Conservation (phyloP, 495 filamentous ascomycete species). For the Xylaria cubensis region DNA sequence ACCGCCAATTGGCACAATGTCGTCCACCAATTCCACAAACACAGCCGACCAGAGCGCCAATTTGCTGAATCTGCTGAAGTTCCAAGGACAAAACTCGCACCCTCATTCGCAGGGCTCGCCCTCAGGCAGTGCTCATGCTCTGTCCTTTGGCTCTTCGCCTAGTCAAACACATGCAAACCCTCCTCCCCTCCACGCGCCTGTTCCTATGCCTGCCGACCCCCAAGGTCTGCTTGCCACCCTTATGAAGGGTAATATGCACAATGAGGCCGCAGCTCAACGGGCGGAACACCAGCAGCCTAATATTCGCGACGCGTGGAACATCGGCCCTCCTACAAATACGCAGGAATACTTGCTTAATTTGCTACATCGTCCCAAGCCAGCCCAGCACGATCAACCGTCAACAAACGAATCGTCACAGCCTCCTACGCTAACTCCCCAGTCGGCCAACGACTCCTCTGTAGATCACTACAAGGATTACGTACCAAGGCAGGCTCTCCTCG, state of each 20-base stretch:
- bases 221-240: conserved; percentile 60
- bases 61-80: conserved; percentile 87
- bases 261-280: conserved; percentile 38
- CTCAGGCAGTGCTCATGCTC: conserved; percentile 26
- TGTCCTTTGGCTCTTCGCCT: conserved; percentile 30
- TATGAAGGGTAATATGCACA: conserved; percentile 55
- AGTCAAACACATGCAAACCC: conserved; percentile 29
- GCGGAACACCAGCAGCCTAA: conserved; percentile 42
- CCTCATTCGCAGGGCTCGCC: conserved; percentile 38
- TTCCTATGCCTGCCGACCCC: conserved; percentile 53
- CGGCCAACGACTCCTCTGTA: conserved; percentile 38
- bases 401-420: conserved; percentile 48
- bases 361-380: conserved; percentile 60
- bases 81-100: conserved; percentile 49
- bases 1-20: conserved; percentile 50
- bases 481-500: conserved; percentile 28
- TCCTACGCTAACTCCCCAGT: conserved; percentile 48
- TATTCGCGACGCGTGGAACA: conserved; percentile 45
- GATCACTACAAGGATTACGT: conserved; percentile 37
- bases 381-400: conserved; percentile 51
- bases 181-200: conserved; percentile 54
- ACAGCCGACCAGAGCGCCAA: conserved; percentile 69
- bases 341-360: conserved; percentile 61
- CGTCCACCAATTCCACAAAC: conserved; percentile 39
- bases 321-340: conserved; percentile 53